Percentiles rank a stretch among this genome's conserved stretches.
Evolutionary conservation across 345 rosid species (phyloP).

Genomic region (Dipteronia dyeriana): DNA sequence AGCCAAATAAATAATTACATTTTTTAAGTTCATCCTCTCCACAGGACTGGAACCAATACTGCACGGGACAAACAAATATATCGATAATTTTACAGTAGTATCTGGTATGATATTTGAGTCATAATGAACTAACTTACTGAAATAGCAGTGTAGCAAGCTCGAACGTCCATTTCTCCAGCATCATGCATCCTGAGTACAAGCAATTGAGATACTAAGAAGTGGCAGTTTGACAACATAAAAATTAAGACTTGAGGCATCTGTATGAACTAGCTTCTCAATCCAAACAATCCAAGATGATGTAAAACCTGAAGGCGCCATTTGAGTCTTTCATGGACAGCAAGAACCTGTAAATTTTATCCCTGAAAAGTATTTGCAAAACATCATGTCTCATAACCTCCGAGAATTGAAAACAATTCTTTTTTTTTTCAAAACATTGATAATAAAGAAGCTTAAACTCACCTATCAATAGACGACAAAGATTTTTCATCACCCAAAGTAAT

Average conservation of each 20-base stretch:
- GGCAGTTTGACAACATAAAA: neutral
- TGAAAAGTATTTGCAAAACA: slow-evolving; percentile 37
- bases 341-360: slow-evolving; percentile 57
- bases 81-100: neutral
- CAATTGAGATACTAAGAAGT: neutral
- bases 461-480: slow-evolving; percentile 73
- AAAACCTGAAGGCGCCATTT: slow-evolving; percentile 85
- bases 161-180: slow-evolving; percentile 91
- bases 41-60: slow-evolving; percentile 1
- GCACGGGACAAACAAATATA: neutral
- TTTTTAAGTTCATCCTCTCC: neutral
- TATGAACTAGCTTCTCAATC: slow-evolving; percentile 14
- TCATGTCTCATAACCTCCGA: slow-evolving; percentile 28
- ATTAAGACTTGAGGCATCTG: slow-evolving; percentile 1
- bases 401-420: neutral
- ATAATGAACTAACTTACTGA: slow-evolving; percentile 51
- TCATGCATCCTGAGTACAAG: slow-evolving; percentile 79
- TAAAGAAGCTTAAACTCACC: slow-evolving; percentile 48
- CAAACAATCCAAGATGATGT: neutral
- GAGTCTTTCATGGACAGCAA: slow-evolving; percentile 73
- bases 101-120: neutral
- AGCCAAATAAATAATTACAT: neutral
- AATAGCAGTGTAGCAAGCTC: slow-evolving; percentile 96
- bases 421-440: neutral
- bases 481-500: slow-evolving; percentile 80